Conservation (phyloP, 2,329 filamentous ascomycete genomes). For the Phoma sp. region DNA sequence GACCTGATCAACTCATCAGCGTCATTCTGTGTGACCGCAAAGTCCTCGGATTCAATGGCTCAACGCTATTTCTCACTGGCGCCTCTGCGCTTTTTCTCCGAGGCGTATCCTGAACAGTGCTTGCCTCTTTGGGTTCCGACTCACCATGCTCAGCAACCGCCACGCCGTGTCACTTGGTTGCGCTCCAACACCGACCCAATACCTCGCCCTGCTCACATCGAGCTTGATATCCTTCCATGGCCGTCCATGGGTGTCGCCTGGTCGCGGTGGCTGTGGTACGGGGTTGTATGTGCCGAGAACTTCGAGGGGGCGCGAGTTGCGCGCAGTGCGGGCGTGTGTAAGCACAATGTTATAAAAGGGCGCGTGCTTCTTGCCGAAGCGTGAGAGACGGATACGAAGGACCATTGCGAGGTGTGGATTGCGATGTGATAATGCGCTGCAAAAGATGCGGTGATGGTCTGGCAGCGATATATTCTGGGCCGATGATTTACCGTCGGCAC, state of each 20-base stretch:
- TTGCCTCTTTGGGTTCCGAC: conserved; percentile 2
- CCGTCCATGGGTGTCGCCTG: conserved; percentile 60
- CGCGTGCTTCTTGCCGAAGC: conserved; percentile 86
- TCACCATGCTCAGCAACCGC: conserved; percentile 79
- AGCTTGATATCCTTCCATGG: conserved; percentile 91
- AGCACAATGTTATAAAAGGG: conserved; percentile 99
- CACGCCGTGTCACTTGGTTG: conserved; percentile 91
- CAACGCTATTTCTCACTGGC: too few relatives aligned
- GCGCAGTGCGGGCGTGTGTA: conserved; percentile 85
- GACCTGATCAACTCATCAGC: conserved; percentile 21
- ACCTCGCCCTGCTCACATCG: conserved; percentile 79
- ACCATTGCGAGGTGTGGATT: conserved; percentile 67
- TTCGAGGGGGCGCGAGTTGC: conserved; percentile 88
- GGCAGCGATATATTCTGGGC: conserved; percentile 21
- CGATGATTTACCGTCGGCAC: conserved; percentile 23
- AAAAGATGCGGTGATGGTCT: not conserved
- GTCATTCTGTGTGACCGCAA: not conserved
- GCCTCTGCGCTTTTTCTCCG: not conserved
- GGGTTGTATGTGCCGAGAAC: conserved; percentile 76
- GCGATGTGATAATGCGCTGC: not conserved
- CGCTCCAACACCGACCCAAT: conserved; percentile 96
- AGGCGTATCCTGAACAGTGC: too few relatives aligned
- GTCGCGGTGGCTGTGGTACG: conserved; percentile 59
- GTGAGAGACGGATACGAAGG: conserved; percentile 88
- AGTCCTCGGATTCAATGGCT: too few relatives aligned